Evolutionary conservation across 2,329 filamentous ascomycete genomes (phyloP).

Genomic region (Aspergillus puulaauensis): DNA sequence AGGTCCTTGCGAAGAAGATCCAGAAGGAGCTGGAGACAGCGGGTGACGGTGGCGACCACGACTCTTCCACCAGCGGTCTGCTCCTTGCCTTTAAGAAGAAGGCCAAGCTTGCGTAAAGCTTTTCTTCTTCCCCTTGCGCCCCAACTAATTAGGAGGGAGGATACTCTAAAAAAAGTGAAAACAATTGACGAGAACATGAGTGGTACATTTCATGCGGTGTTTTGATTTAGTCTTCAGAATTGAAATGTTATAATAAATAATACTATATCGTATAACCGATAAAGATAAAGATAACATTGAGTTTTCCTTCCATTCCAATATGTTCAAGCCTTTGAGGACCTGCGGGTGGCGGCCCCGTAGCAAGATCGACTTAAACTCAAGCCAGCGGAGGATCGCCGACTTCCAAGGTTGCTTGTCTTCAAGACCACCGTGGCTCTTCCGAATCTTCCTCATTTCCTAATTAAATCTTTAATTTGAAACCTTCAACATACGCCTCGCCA

Average conservation of each 20-base stretch:
- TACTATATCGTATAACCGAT: not conserved
- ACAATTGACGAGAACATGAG: constrained; percentile 21
- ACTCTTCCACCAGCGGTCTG: constrained; percentile 82
- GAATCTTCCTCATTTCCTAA: not conserved
- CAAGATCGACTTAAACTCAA: not conserved
- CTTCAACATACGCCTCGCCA: not conserved
- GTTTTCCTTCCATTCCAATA: not conserved
- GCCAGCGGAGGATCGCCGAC: constrained; percentile 9
- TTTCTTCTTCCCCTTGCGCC: not conserved
- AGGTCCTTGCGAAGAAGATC: constrained; percentile 91
- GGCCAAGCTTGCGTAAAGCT: constrained; percentile 46
- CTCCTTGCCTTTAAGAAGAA: constrained; percentile 91
- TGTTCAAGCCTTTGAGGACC: not conserved
- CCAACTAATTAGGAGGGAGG: not conserved
- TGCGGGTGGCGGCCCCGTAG: not conserved
- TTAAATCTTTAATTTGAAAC: not conserved
- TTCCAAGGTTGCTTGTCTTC: not conserved
- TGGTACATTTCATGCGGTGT: constrained; percentile 16
- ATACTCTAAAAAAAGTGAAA: not conserved
- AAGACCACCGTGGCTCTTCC: constrained; percentile 15
- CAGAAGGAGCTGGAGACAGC: constrained; percentile 77
- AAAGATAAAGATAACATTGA: not conserved
- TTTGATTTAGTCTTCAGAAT: constrained; percentile 4
- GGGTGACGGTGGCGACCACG: constrained; percentile 71
- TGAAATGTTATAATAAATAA: not conserved